Evolutionary conservation across 768 basidiomycete genomes (phyloP).

Genomic region (Tubosaeta brunneosetosa): DNA sequence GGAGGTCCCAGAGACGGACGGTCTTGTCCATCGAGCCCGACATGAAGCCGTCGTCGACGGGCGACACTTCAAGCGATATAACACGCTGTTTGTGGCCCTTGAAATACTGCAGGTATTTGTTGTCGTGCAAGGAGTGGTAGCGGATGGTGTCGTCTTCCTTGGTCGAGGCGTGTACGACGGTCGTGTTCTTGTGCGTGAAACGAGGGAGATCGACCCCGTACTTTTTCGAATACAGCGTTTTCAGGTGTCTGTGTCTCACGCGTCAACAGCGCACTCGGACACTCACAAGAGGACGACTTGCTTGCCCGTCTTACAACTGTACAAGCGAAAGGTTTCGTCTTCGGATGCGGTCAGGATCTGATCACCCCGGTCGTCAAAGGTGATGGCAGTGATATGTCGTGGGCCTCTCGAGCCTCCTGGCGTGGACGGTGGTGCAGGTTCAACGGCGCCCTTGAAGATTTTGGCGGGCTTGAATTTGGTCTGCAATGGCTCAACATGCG

Average conservation of each 20-base stretch:
- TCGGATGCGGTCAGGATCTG: conserved; percentile 81
- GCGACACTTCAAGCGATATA: conserved; percentile 85
- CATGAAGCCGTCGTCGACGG: conserved; percentile 93
- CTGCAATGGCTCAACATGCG: conserved; percentile 34
- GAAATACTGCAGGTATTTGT: conserved; percentile 95
- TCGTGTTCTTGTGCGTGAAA: conserved; percentile 87
- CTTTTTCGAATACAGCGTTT: conserved; percentile 87
- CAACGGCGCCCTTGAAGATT: conserved; percentile 78
- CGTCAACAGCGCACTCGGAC: conserved; percentile 26
- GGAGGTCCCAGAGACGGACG: conserved; percentile 93
- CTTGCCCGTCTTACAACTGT: conserved; percentile 90
- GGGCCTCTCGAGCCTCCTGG: conserved; percentile 40
- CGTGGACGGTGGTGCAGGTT: conserved; percentile 49
- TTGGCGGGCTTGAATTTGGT: conserved; percentile 80
- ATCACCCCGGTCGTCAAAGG: conserved; percentile 90
- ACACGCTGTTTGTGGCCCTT: conserved; percentile 90
- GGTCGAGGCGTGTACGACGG: conserved; percentile 86
- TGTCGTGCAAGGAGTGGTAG: conserved; percentile 94
- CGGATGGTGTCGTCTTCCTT: conserved; percentile 94
- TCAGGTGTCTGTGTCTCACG: conserved; percentile 50
- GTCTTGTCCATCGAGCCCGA: conserved; percentile 93
- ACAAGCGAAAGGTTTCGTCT: conserved; percentile 89
- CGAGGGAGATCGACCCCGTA: conserved; percentile 94
- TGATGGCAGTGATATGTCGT: conserved; percentile 80
- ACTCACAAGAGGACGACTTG: conserved; percentile 47